phyloP scores from a whole-genome alignment of 108 stramenopile species.

The Nitzschia inconspicua region DNA sequence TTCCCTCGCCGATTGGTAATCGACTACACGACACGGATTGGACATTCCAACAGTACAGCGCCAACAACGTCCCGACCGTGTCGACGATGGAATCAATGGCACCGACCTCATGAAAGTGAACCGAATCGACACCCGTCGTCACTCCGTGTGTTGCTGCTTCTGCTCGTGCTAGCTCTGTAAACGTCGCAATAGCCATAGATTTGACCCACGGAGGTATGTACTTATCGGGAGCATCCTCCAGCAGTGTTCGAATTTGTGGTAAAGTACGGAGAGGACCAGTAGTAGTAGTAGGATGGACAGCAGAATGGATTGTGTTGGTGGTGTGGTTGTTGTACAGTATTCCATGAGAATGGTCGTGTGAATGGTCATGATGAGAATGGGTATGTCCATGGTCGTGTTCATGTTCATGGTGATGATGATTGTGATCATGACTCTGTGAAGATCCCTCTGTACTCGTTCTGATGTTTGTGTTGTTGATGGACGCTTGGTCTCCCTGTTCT shows the following conservation, averaged over 20 bases:
- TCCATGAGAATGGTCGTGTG: no score
- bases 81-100: slow-evolving; percentile 91
- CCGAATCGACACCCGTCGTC: slow-evolving; percentile 58
- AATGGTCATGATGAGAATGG: slow-evolving; percentile 18
- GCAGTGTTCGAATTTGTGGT: slow-evolving; percentile 68
- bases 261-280: slow-evolving; percentile 75
- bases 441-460: no score
- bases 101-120: slow-evolving; percentile 96
- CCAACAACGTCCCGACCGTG: slow-evolving; percentile 86
- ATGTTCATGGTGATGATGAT: slow-evolving; percentile 24
- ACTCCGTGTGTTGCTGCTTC: slow-evolving; percentile 88
- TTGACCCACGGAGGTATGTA: slow-evolving; percentile 70
- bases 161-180: slow-evolving; percentile 82
- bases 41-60: slow-evolving; percentile 70
- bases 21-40: slow-evolving; percentile 66
- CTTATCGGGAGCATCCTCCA: slow-evolving; percentile 40
- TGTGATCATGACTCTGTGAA: slow-evolving; percentile 35
- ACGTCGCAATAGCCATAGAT: slow-evolving; percentile 61
- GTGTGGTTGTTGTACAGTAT: no score
- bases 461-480: no score
- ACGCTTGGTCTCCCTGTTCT: slow-evolving; percentile 11
- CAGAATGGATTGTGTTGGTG: background rate
- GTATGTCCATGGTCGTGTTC: slow-evolving; percentile 31
- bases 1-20: slow-evolving; percentile 85
- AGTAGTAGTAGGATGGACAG: background rate